Conservation (phyloP, 352 stramenopile species). For the Halophytophthora batemanensis region DNA sequence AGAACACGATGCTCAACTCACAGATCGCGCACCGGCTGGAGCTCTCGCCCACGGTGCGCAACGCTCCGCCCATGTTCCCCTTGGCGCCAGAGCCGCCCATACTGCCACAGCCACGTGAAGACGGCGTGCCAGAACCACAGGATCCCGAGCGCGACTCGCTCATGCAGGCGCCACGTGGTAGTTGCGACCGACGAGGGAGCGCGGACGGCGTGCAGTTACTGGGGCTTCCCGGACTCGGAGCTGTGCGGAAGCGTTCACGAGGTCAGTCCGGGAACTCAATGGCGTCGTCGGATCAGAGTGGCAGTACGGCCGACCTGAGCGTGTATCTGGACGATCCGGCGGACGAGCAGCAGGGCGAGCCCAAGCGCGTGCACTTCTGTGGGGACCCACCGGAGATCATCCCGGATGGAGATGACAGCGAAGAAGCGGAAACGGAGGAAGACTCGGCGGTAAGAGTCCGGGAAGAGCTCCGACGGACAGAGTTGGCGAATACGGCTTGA, state of each 20-base stretch:
- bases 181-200: conserved; percentile 25
- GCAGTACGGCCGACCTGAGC: conserved; percentile 42
- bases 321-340: conserved; percentile 29
- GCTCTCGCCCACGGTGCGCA: conserved; percentile 50
- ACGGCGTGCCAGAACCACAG: conserved; percentile 11
- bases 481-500: conserved; percentile 17
- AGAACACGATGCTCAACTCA: conserved; percentile 81
- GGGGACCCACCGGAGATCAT: conserved; percentile 43
- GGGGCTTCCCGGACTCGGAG: conserved; percentile 24
- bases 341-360: conserved; percentile 31
- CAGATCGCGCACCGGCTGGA: conserved; percentile 76
- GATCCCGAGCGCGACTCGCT: conserved; percentile 22
- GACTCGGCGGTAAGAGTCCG: conserved; percentile 18
- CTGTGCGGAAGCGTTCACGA: conserved; percentile 43
- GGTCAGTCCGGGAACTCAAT: conserved; percentile 53
- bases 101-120: too few species aligned
- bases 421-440: conserved; percentile 13
- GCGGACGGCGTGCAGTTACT: conserved; percentile 33
- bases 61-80: conserved; percentile 48
- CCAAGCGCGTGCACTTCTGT: conserved; percentile 54
- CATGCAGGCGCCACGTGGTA: conserved; percentile 19
- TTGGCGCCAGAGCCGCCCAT: conserved; percentile 21
- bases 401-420: conserved; percentile 13
- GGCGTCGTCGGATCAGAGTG: conserved; percentile 49
- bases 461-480: conserved; percentile 25